Evolutionary conservation across 1,139 yeast species (phyloP), one percentile per base, ranked within the genome.

Genomic region (Kodamaea ohmeri): DNA sequence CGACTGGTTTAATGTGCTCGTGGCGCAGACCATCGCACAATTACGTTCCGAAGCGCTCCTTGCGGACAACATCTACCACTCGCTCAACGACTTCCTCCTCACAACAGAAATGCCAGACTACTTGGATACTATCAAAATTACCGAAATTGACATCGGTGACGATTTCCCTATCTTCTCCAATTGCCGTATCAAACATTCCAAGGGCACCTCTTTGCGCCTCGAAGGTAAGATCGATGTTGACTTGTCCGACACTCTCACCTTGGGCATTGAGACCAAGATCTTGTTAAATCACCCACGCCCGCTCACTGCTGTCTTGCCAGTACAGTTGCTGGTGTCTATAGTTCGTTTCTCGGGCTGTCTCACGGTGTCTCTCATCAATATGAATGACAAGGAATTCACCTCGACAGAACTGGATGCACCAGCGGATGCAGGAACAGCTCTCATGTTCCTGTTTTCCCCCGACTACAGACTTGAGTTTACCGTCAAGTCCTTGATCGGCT

Each of bases 211-310:
- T 1, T 80, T 80, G 11, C 70, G 86, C 41, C 58, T 85, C 34
- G 97, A 92, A 56, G 97, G 96, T 0, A 89, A 85, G 47, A 90
- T 94, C 35, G 97, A 92, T 58, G 95, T 92, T 27, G 97, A 90
- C 56, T 66, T 94, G 36, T 79, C 94, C 7, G 99, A 92, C 55
- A 84, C 95, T 2, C 69, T 92, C 35, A 88, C 97, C 0, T 66
- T 94, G 27, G 98, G 96, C 0, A 78, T 92, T 5, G 95, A 90
- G 42, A 92, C 98, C 0, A 78, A 80, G 41, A 60, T 94, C 13
- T 60, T 92, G 24, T 65, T 94, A 25, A 94, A 92, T 57, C 86
- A 83, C 49, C 98, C 98, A 1, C 76, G 83, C 46, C 83, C 95
- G 1, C 66, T 82, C 46, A 83, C 94, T 34, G 97, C 97, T 0